These are phyloP conservation scores for Chrysosporium keratinophilum DNA, from an alignment of 2,329 filamentous ascomycete genomes.

Conservation along the genomic window DNA sequence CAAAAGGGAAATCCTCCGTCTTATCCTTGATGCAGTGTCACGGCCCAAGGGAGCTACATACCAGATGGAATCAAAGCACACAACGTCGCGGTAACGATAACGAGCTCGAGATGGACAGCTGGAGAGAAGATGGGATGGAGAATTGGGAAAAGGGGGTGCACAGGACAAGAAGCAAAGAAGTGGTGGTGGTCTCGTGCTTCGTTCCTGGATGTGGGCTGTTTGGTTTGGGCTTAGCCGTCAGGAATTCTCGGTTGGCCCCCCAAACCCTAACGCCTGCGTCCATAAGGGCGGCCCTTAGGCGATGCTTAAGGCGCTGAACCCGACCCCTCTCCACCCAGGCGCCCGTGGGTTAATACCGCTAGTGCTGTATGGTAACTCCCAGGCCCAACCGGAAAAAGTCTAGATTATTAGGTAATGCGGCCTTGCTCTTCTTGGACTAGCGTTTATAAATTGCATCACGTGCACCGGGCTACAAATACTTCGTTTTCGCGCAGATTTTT, in stretches of 20 bases:
- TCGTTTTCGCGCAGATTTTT: conserved; percentile 3
- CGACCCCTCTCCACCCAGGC: not conserved
- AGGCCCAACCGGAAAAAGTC: not conserved
- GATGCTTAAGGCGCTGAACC: too few relatives aligned
- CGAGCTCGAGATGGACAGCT: not conserved
- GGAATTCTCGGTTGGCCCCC: not conserved
- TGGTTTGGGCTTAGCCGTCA: not conserved
- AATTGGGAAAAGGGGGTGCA: not conserved
- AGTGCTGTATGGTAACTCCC: not conserved
- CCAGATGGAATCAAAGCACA: not conserved
- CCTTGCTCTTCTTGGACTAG: not conserved
- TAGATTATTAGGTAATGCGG: conserved; percentile 16
- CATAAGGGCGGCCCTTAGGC: too few relatives aligned
- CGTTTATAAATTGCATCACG: conserved; percentile 6
- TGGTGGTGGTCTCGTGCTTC: conserved; percentile 7
- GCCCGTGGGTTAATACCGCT: not conserved
- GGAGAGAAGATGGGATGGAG: not conserved
- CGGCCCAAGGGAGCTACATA: not conserved
- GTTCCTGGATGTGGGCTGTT: conserved; percentile 2
- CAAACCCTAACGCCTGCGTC: not conserved
- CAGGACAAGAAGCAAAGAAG: not conserved
- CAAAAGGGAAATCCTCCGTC: not conserved
- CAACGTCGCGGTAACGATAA: too few relatives aligned
- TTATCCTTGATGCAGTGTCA: not conserved
- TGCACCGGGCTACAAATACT: conserved; percentile 25